Conservation (phyloP, 768 basidiomycete genomes). For the Cystobasidium onofrii region DNA sequence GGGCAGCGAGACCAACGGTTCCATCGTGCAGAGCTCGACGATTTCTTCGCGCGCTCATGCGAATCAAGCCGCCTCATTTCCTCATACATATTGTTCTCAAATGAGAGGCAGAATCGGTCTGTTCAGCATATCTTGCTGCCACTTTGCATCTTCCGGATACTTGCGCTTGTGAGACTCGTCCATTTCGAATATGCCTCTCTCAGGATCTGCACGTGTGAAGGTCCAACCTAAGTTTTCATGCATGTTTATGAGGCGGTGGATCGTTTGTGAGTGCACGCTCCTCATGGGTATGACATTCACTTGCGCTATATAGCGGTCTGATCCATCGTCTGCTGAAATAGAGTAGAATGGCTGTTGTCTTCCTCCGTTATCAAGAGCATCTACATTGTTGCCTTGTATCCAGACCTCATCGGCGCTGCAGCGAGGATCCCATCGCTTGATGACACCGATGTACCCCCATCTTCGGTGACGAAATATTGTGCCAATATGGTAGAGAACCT, state of each 20-base stretch:
- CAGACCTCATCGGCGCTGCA: conserved; percentile 25
- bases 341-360: conserved; percentile 24
- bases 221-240: conserved; percentile 10
- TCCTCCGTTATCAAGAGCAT: conserved; percentile 25
- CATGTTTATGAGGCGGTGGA: background rate
- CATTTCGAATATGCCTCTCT: conserved; percentile 6
- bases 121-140: conserved; percentile 11
- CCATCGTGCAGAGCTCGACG: too few relatives aligned
- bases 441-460: conserved; percentile 28
- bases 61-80: too few relatives aligned
- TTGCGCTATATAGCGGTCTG: conserved; percentile 28
- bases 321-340: conserved; percentile 26
- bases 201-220: conserved; percentile 16
- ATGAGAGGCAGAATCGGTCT: too few relatives aligned
- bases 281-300: conserved; percentile 21
- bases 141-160: conserved; percentile 25
- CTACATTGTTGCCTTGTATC: conserved; percentile 22
- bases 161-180: background rate
- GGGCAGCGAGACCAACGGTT: too few relatives aligned
- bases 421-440: conserved; percentile 28
- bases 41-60: too few relatives aligned
- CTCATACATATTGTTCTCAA: too few relatives aligned
- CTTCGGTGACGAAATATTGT: conserved; percentile 16
- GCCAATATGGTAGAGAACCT: conserved; percentile 19
- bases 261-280: background rate